These are phyloP conservation scores for Kickxella alabastrina DNA, from an alignment of 192 early-diverging fungal species.

Conservation along the genomic window DNA sequence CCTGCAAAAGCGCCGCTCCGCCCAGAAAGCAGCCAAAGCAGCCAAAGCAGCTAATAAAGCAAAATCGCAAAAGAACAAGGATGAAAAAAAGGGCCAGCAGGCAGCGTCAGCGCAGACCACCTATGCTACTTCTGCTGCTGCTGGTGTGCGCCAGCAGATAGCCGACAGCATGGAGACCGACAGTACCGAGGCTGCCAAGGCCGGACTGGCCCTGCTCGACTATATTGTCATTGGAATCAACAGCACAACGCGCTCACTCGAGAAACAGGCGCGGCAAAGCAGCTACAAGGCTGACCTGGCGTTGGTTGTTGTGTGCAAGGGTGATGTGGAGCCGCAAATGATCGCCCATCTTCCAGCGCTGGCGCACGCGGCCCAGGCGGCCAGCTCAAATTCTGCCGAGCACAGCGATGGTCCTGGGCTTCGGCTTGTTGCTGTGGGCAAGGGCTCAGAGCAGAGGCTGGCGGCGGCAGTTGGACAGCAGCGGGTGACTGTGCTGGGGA, in stretches of 20 bases:
- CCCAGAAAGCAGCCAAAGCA: conserved; percentile 2
- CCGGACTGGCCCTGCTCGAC: conserved; percentile 12
- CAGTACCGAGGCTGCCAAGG: background rate
- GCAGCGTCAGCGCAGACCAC: background rate
- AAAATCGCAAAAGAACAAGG: too few relatives aligned
- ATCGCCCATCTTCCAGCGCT: conserved; percentile 37
- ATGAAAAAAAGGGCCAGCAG: background rate
- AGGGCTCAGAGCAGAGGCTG: conserved; percentile 22
- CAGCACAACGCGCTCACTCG: conserved; percentile 33
- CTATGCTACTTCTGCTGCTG: too few relatives aligned
- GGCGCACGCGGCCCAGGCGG: conserved; percentile 24
- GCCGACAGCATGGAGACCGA: background rate
- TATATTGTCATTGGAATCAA: conserved; percentile 41
- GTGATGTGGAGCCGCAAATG: conserved; percentile 37
- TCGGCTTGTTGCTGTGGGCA: conserved; percentile 29
- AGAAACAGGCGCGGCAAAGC: conserved; percentile 19
- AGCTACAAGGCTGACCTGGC: conserved; percentile 8
- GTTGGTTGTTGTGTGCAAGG: conserved; percentile 38
- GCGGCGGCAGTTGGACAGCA: conserved; percentile 26
- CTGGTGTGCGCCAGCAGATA: background rate
- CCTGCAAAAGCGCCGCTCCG: conserved; percentile 10
- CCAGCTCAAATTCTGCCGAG: too few relatives aligned
- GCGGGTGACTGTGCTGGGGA: conserved; percentile 36
- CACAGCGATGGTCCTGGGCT: background rate
- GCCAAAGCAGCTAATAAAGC: too few relatives aligned